phyloP scores from a whole-genome alignment of 495 filamentous ascomycete species.

The Hypoxylon fuscum region DNA sequence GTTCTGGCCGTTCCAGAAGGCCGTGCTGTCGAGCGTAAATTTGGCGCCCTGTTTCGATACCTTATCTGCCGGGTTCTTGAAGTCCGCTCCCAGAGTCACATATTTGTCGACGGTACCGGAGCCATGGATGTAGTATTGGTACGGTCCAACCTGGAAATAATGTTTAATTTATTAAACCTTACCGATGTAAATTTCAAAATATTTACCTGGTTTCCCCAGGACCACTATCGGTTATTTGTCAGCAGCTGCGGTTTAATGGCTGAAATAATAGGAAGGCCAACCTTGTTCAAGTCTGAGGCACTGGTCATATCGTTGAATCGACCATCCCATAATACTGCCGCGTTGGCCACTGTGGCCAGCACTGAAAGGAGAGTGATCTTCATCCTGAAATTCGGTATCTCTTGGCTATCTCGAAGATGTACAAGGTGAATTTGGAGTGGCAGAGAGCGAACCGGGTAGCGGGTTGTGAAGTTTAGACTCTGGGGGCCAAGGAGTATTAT shows the following conservation, averaged over 20 bases:
- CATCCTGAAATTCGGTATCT: conserved; percentile 32
- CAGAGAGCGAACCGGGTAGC: background rate
- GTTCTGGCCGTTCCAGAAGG: conserved; percentile 67
- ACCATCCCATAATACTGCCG: conserved; percentile 66
- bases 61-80: conserved; percentile 71
- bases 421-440: too few relatives aligned
- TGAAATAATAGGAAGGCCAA: too few relatives aligned
- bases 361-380: conserved; percentile 29
- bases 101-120: conserved; percentile 62
- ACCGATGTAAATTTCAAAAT: too few relatives aligned
- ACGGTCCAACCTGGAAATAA: too few relatives aligned
- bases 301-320: conserved; percentile 66
- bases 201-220: conserved; percentile 70
- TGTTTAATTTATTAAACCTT: too few relatives aligned
- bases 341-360: conserved; percentile 37
- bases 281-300: conserved; percentile 59
- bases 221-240: too few relatives aligned
- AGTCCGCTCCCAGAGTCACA: conserved; percentile 60
- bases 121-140: conserved; percentile 80
- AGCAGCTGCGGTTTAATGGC: too few relatives aligned
- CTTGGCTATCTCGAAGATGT: background rate
- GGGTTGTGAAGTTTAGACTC: background rate
- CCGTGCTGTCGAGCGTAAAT: conserved; percentile 68
- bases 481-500: conserved; percentile 15
- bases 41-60: conserved; percentile 67